These are phyloP conservation scores for Saturnispora gosingensis DNA, from an alignment of 805 yeast species.

Conservation along the genomic window DNA sequence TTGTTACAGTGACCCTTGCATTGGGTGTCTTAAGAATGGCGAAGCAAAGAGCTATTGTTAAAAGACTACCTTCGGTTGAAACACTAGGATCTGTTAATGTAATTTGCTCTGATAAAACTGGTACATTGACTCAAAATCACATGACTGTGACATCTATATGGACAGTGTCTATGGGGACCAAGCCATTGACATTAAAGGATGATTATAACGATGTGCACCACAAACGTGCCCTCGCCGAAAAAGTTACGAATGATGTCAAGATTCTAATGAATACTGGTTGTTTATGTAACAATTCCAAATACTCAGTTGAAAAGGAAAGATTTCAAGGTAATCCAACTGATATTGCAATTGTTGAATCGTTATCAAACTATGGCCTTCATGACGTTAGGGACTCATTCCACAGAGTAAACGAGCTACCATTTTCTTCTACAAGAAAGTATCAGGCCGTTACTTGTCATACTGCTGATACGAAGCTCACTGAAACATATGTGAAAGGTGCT, in stretches of 20 bases:
- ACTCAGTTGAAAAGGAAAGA: conserved; percentile 56
- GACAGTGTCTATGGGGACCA: conserved; percentile 51
- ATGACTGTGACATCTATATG: conserved; percentile 83
- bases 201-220: conserved; percentile 16
- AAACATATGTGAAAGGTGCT: conserved; percentile 83
- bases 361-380: conserved; percentile 58
- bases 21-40: conserved; percentile 97
- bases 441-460: conserved; percentile 73
- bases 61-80: conserved; percentile 90
- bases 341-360: conserved; percentile 74
- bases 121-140: conserved; percentile 82
- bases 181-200: conserved; percentile 3
- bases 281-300: conserved; percentile 67
- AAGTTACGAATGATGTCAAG: conserved; percentile 45
- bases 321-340: conserved; percentile 92
- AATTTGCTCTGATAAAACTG: conserved; percentile 86
- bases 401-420: conserved; percentile 70
- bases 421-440: conserved; percentile 74
- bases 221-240: conserved; percentile 32
- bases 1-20: conserved; percentile 95
- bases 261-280: conserved; percentile 56
- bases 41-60: conserved; percentile 83
- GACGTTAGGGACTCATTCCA: conserved; percentile 56
- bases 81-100: conserved; percentile 92
- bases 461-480: conserved; percentile 48